Evolutionary conservation across 176 grass and related monocot species (phyloP), one percentile per base, ranked within the genome.

Genomic region (Secale cereale): DNA sequence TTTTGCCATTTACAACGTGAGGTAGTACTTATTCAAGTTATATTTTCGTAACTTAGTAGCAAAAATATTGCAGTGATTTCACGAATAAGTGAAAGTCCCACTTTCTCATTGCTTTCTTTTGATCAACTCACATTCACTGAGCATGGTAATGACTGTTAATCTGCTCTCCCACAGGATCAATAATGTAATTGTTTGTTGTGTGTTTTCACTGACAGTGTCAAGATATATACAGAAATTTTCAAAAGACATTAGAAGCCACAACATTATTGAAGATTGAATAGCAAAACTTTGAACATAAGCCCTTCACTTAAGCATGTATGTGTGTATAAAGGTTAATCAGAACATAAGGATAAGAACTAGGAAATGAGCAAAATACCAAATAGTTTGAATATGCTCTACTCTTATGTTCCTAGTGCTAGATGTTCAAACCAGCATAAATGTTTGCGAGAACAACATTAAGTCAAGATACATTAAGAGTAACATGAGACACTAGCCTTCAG

Each of bases 161-260:
- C 36, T 74, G 45, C 11, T 81, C 25, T 39, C 40, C 20, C 23
- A 43, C 35, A 76, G 32, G 12, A 39, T 32, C 45, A 31, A 70
- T 14, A 29, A 74, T 26, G 27, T 36, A 56, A 45, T 17, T 33
- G 28, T 35, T 45, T 79, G 26, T 1, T 87, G 43, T 77, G 5
- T 28, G 68, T 59, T 86, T 79, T 79, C n/a, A 74, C 25, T 52
- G 31, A 79, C 16, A 74, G 64, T 62, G 27, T 30, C 26, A 56
- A 71, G 22, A 84, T 79, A 48, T 10, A 45, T 35, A 79, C 54
- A 23, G 65, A 43, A 74, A 65, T 15, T 76, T 85, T 66, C 33
- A 29, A 30, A 41, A 19, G 26, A 83, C 5, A 41, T 74, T 63
- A 59, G 27, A 69, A 74, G 61, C 19, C 48, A 33, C 3, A 67